Evolutionary conservation across 1,284 basidiomycete genomes (phyloP).

Genomic region (Vanrija sp.): DNA sequence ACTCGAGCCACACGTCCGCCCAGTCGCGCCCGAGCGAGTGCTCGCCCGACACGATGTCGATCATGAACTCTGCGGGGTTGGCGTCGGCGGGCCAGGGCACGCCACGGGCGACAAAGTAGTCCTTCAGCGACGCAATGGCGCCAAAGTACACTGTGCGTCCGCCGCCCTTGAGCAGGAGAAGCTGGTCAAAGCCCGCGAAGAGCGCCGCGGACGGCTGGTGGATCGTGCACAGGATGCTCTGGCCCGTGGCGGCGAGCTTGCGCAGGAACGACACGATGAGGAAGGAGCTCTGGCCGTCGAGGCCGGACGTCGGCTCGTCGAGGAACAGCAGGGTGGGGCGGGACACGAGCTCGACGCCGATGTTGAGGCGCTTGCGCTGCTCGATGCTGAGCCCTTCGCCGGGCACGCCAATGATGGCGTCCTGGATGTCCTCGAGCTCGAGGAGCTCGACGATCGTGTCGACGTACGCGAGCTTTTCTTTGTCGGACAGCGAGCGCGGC

Average conservation of each 20-base stretch:
- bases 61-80: constrained; percentile 54
- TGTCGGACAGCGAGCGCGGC: constrained; percentile 59
- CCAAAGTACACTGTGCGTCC: constrained; percentile 58
- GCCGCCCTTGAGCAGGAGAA: constrained; percentile 52
- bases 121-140: constrained; percentile 52
- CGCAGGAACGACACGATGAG: constrained; percentile 58
- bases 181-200: constrained; percentile 68
- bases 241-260: constrained; percentile 53
- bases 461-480: constrained; percentile 55
- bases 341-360: constrained; percentile 51
- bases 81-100: constrained; percentile 48
- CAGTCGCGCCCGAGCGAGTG: constrained; percentile 56
- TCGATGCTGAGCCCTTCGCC: constrained; percentile 49
- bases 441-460: constrained; percentile 55
- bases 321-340: constrained; percentile 49
- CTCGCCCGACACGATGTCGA: constrained; percentile 44
- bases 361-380: constrained; percentile 55
- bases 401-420: constrained; percentile 52
- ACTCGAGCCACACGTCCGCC: constrained; percentile 65
- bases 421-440: constrained; percentile 52
- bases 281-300: constrained; percentile 59
- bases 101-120: constrained; percentile 50
- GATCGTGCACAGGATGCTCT: constrained; percentile 52
- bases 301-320: constrained; percentile 55
- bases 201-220: constrained; percentile 63